Conservation (phyloP, 2,329 filamentous ascomycete species). For the Hypoxylon sp. region DNA sequence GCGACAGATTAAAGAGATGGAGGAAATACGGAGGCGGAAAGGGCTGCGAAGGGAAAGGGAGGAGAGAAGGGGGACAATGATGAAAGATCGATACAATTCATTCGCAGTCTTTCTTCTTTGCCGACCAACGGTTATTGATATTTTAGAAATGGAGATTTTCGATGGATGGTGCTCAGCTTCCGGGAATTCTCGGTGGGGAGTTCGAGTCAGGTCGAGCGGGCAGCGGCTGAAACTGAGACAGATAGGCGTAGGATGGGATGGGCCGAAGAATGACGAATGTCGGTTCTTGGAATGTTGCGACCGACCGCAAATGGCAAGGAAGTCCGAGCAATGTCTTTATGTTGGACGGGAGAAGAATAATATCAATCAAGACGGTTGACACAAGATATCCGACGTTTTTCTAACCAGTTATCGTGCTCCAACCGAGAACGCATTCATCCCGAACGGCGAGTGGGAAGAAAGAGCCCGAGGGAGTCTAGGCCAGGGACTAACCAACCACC, state of each 20-base stretch:
- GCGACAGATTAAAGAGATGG: slow-evolving; percentile 38
- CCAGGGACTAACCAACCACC: slow-evolving; percentile 52
- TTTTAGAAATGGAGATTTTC: slow-evolving; percentile 26
- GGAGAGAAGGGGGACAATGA: slow-evolving; percentile 34
- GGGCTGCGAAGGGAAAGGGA: slow-evolving; percentile 22
- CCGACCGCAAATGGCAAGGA: slow-evolving; percentile 29
- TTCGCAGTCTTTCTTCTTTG: slow-evolving; percentile 46
- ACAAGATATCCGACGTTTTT: slow-evolving; percentile 31
- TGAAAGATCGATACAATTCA: slow-evolving; percentile 48
- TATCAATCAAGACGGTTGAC: slow-evolving; percentile 35
- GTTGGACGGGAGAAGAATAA: slow-evolving; percentile 38
- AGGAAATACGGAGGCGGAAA: slow-evolving; percentile 30
- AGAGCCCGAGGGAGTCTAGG: slow-evolving; percentile 43
- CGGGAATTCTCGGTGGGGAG: slow-evolving; percentile 47
- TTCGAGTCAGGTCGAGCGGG: slow-evolving; percentile 44
- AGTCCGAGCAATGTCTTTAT: slow-evolving; percentile 15
- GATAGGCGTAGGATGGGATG: slow-evolving; percentile 31
- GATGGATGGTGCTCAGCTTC: slow-evolving; percentile 28
- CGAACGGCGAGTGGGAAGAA: slow-evolving; percentile 48
- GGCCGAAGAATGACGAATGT: slow-evolving; percentile 39
- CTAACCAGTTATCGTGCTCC: slow-evolving; percentile 47
- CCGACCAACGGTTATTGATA: slow-evolving; percentile 34
- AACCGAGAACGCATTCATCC: slow-evolving; percentile 48
- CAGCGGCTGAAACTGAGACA: slow-evolving; percentile 52
- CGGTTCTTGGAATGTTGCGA: slow-evolving; percentile 42